Evolutionary conservation across 78 protist species (phyloP).

Genomic region (Dictyostelium brefeldianum): DNA sequence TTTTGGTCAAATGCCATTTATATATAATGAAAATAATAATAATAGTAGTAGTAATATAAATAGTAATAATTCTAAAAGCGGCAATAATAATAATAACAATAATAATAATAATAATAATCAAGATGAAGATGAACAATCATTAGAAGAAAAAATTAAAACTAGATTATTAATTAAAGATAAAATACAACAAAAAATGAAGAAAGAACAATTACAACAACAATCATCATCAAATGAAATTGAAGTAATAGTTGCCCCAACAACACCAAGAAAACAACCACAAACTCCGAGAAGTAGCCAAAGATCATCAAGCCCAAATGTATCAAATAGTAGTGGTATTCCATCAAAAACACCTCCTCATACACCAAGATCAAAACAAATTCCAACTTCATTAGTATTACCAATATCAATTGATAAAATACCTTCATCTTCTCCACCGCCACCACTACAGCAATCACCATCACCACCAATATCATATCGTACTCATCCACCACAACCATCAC

Average conservation of each 20-base stretch:
- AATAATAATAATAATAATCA: not conserved
- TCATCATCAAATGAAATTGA: no score
- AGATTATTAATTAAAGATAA: not conserved
- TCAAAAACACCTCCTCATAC: not conserved
- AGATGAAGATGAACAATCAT: not conserved
- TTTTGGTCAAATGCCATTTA: not conserved
- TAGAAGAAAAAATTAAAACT: not conserved
- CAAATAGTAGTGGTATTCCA: not conserved
- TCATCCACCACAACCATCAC: not conserved
- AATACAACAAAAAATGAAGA: constrained; percentile 6
- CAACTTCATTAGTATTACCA: no score
- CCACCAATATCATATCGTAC: not conserved
- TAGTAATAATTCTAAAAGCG: no score
- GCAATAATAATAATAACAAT: no score
- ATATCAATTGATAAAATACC: no score
- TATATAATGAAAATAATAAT: not conserved
- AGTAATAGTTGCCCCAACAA: not conserved
- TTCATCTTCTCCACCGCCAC: not conserved
- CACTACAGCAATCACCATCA: not conserved
- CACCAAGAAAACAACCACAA: not conserved
- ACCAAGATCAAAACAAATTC: not conserved
- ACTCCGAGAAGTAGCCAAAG: not conserved
- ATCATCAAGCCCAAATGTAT: not conserved
- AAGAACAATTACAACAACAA: not conserved
- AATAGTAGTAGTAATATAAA: no score